A percentile compares a stretch with the other conserved stretches of the same genome.
Conservation (phyloP, 768 basidiomycete genomes). For the Phylloporus sp. region DNA sequence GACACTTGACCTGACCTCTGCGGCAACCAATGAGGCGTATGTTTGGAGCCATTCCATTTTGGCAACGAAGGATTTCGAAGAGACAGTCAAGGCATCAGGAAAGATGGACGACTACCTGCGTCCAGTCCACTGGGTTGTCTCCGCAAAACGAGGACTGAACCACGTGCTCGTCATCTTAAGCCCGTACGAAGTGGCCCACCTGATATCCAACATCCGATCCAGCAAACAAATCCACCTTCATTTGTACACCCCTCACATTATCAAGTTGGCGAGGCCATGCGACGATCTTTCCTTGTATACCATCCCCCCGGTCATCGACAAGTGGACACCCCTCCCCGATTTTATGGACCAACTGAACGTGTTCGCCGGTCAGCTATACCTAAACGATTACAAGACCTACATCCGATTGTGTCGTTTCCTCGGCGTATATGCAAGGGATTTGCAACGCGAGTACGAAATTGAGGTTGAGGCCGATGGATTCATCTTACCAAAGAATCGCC, state of each 20-base stretch:
- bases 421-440: conserved; percentile 38
- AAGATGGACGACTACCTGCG: conserved; percentile 33
- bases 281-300: conserved; percentile 30
- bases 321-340: conserved; percentile 11
- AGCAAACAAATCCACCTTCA: conserved; percentile 38
- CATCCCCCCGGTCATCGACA: conserved; percentile 16
- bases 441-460: conserved; percentile 45
- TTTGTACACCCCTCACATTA: conserved; percentile 38
- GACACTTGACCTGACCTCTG: conserved; percentile 7
- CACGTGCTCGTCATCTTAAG: conserved; percentile 38
- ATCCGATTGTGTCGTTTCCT: conserved; percentile 34
- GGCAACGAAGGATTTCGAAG: conserved; percentile 15
- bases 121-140: conserved; percentile 43
- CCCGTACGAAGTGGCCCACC: conserved; percentile 36
- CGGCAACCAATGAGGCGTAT: conserved; percentile 13
- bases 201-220: conserved; percentile 35
- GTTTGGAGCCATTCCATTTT: conserved; percentile 16
- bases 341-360: conserved; percentile 37
- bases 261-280: conserved; percentile 30
- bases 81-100: not conserved
- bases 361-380: conserved; percentile 45
- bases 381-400: conserved; percentile 33
- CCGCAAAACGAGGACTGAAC: conserved; percentile 28
- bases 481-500: conserved; percentile 11
- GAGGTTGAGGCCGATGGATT: conserved; percentile 18